These are phyloP conservation scores for Inga leiocalycina DNA, from an alignment of 306 rosid genomes.

Conservation along the genomic window DNA sequence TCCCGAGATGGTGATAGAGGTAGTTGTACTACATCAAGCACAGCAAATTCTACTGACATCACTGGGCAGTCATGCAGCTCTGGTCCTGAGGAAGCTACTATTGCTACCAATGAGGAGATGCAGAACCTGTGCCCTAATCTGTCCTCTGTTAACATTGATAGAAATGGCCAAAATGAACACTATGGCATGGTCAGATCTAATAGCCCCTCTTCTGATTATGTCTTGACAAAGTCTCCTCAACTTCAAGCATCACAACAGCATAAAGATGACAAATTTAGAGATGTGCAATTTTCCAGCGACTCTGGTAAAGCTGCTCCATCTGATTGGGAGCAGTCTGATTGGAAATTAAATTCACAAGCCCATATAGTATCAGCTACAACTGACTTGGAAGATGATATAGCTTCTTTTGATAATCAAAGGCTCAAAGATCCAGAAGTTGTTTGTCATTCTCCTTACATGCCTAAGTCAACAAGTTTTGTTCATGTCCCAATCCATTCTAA, in stretches of 20 bases:
- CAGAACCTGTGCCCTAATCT: conserved; percentile 63
- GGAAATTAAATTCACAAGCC: conserved; percentile 53
- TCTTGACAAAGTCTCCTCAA: conserved; percentile 47
- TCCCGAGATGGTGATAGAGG: conserved; percentile 58
- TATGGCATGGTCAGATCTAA: conserved; percentile 45
- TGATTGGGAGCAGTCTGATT: conserved; percentile 57
- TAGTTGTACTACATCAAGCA: conserved; percentile 43
- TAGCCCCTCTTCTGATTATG: conserved; percentile 47
- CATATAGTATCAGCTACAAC: conserved; percentile 33
- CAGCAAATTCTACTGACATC: conserved; percentile 44
- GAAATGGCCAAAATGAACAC: conserved; percentile 41
- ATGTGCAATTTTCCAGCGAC: conserved; percentile 31
- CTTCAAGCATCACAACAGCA: conserved; percentile 49
- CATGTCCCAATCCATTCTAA: conserved; percentile 54
- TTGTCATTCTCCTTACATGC: conserved; percentile 57
- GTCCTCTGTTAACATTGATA: conserved; percentile 52
- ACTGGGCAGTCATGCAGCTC: conserved; percentile 55
- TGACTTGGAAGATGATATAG: conserved; percentile 81
- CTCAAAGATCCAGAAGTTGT: conserved; percentile 90
- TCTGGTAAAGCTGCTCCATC: conserved; percentile 41
- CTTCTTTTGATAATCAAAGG: conserved; percentile 87
- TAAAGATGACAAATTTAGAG: conserved; percentile 53
- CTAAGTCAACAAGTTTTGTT: conserved; percentile 50
- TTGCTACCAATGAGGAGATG: conserved; percentile 57
- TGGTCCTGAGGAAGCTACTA: conserved; percentile 53